Base-by-base conservation (phyloP, 2,329 filamentous ascomycete genomes). In the Colletotrichum lindemuthianum region DNA sequence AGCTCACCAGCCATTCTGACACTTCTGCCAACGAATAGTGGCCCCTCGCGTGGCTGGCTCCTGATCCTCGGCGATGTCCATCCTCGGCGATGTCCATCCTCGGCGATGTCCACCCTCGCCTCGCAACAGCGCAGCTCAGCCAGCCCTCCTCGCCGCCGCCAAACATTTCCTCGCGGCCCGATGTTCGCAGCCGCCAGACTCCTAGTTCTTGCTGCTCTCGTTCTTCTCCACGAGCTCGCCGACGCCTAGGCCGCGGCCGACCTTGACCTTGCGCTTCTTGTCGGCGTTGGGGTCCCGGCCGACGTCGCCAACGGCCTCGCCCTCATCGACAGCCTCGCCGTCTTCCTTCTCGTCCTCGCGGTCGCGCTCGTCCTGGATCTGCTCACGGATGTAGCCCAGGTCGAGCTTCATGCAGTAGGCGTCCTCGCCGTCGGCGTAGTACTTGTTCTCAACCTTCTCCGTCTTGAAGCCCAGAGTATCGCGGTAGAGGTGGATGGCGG, bases 361-460 rank as follows among this genome's bases (percentile, higher is more conserved):
- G 10, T 81, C 79, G 60, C 77, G 74, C 41, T 76, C 79, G 24
- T 77, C 80, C 49, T 83, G 76, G 57, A 81, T 72, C 73, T 81
- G 79, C 63, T 81, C 79, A 67, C 81, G 77, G 74, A 91, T 83
- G 69, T 84, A 82, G 64, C 86, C 81, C 47, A 99, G 85, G 73
- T 98, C 91, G 76, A 97, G 91, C 68, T 89, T 90, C 96, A 99
- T 99, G 74, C 89, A 92, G 76, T 89, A 97, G 41, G 96, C 96
- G 81, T 99, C 93, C 81, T 99, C 96, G 65, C 95, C 95, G 77
- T 99, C 96, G 63, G 96, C 96, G 76, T 99, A 99, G 86, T 97
- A 97, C 80, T 94, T 96, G 52, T 86, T 76, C 79, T 97, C 93
- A 10, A 90, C 88, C 82, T 93, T 96, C 69, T 96, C 92, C 70